Evolutionary conservation across 345 rosid species (phyloP), one percentile per base, ranked within the genome.

Genomic region (Hibiscus mutabilis): DNA sequence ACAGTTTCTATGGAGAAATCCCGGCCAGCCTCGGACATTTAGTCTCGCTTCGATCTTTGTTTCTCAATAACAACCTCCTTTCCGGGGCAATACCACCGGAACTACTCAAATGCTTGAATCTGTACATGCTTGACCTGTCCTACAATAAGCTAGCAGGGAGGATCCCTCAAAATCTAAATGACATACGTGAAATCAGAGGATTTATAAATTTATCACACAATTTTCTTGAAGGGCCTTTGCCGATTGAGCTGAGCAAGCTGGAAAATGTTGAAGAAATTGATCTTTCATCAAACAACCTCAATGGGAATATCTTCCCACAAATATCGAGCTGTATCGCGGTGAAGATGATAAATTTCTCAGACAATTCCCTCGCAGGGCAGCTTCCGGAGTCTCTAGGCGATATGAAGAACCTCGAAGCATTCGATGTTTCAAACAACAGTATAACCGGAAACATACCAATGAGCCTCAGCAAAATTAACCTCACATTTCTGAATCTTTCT

Each of bases 191-290:
- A 66, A 76, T 83, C 63, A 73, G 84, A 71, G 52, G 82, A 74
- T 81, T 68, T 64, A 42, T 86, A 55, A 85, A 78, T 55, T 77
- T 86, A 15, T 84, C 88, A 5, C 78, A 86, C 31, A 84, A 84
- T 61, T 63, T 46, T 35, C 86, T 86, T 13, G 74, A 80, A 16
- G 88, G 91, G 60, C 79, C 78, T 6, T 79, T 86, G 68, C 89
- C 91, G 7, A 73, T 83, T 11, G 86, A 80, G 70, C 80, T 87
- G 47, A 81, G 86, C 77, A 85, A 84, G 76, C 76, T 87, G n/a
- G 83, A 82, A 73, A 84, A 84, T 67, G 80, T 87, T 33, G 80
- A 75, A 47, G 88, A 82, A 74, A 82, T 85, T 16, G 89, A 85
- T 74, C 67, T 87, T 67, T 85, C 89, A 42, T 73, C 75, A 16